phyloP scores from a whole-genome alignment of 208 protist species.

The Leptomonas seymouri region DNA sequence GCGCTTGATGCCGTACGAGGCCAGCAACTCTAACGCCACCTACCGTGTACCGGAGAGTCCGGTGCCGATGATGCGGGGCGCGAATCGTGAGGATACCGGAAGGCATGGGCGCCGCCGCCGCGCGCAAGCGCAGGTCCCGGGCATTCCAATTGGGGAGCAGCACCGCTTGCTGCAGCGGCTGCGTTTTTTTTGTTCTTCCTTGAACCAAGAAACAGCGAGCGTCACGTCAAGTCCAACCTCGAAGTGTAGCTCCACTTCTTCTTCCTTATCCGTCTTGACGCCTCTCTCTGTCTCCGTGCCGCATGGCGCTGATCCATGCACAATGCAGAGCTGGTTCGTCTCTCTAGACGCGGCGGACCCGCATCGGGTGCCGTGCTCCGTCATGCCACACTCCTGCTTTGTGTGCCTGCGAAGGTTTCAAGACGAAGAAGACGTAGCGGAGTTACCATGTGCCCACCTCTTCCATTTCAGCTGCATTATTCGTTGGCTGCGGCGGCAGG shows the following conservation, averaged over 20 bases:
- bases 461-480: constrained; percentile 38
- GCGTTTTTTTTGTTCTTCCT: constrained; percentile 3
- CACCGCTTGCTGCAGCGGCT: constrained; percentile 19
- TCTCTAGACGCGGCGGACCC: constrained; percentile 10
- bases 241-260: neutral
- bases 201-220: constrained; percentile 7
- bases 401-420: constrained; percentile 35
- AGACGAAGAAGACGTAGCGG: constrained; percentile 37
- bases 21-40: constrained; percentile 1
- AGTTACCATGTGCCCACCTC: constrained; percentile 40
- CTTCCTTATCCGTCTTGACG: neutral
- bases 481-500: constrained; percentile 33
- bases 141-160: constrained; percentile 20
- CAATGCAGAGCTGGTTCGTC: constrained; percentile 18
- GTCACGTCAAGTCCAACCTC: neutral
- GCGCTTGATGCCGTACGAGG: constrained; percentile 7
- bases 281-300: neutral
- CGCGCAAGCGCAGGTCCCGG: constrained; percentile 1
- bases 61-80: neutral
- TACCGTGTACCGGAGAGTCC: constrained; percentile 16
- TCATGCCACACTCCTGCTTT: constrained; percentile 21
- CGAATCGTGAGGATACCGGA: constrained; percentile 9
- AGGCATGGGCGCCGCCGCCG: neutral
- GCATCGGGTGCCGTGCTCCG: constrained; percentile 3
- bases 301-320: neutral